Evolutionary conservation across 2,329 filamentous ascomycete species (phyloP).

Genomic region (Myriosclerotinia scirpicola): DNA sequence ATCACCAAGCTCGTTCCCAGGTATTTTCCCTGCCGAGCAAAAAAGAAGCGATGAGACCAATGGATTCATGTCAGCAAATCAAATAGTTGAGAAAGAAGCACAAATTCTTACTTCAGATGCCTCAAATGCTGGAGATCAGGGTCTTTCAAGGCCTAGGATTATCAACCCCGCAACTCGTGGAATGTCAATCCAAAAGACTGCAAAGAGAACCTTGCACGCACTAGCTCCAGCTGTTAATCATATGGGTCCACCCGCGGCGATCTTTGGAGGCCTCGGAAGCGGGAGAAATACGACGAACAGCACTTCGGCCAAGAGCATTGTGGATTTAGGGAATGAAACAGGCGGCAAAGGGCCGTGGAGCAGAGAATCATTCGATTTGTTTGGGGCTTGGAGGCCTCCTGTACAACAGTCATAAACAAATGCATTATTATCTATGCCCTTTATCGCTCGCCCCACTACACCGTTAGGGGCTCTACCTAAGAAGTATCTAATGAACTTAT

Average conservation of each 20-base stretch:
- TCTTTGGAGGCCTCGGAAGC: constrained; percentile 10
- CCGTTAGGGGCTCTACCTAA: background rate
- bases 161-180: constrained; percentile 37
- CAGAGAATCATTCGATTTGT: constrained; percentile 42
- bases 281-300: background rate
- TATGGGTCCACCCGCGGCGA: constrained; percentile 22
- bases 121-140: constrained; percentile 1
- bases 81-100: constrained; percentile 15
- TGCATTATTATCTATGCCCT: background rate
- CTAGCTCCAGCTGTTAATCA: constrained; percentile 24
- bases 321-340: background rate
- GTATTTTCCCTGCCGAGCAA: background rate
- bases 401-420: constrained; percentile 18
- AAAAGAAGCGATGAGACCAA: background rate
- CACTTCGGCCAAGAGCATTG: background rate
- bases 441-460: background rate
- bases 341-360: constrained; percentile 39
- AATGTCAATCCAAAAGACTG: constrained; percentile 32
- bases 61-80: constrained; percentile 22
- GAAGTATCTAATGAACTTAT: background rate
- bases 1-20: constrained; percentile 18
- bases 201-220: constrained; percentile 30
- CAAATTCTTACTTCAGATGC: background rate
- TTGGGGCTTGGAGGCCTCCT: constrained; percentile 36
- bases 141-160: constrained; percentile 29